phyloP scores from a whole-genome alignment of 352 stramenopile genomes.

The Globisporangium nodosum region DNA sequence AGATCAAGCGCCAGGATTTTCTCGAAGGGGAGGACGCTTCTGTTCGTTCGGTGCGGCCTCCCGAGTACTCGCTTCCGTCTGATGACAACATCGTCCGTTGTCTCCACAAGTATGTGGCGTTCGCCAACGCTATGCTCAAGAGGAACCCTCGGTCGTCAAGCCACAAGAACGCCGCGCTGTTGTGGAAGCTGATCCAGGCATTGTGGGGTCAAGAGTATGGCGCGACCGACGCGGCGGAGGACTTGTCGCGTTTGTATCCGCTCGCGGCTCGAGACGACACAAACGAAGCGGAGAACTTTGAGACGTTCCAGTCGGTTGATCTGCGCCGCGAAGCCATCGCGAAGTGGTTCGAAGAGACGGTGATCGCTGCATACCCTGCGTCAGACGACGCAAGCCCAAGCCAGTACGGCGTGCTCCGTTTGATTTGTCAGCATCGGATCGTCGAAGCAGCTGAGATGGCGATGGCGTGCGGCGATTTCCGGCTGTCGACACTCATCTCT shows the following conservation, averaged over 20 bases:
- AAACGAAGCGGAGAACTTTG: conserved; percentile 52
- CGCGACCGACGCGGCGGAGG: conserved; percentile 20
- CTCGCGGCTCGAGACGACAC: conserved; percentile 57
- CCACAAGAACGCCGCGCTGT: conserved; percentile 17
- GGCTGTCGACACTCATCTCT: conserved; percentile 56
- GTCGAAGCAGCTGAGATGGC: conserved; percentile 54
- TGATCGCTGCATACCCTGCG: conserved; percentile 18
- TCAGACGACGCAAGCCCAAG: conserved; percentile 11
- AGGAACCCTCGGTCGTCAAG: conserved; percentile 17
- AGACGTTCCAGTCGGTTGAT: conserved; percentile 65
- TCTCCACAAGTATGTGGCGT: conserved; percentile 54
- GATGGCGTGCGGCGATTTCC: conserved; percentile 52
- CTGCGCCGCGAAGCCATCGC: conserved; percentile 67
- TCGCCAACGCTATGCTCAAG: conserved; percentile 24
- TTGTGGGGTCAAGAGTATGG: conserved; percentile 76
- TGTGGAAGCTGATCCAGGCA: conserved; percentile 71
- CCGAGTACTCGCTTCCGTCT: conserved; percentile 40
- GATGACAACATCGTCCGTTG: conserved; percentile 45
- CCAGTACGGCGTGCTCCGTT: conserved; percentile 25
- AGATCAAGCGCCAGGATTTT: conserved; percentile 15
- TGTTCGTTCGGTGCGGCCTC: conserved; percentile 17
- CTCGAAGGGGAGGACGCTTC: conserved; percentile 18
- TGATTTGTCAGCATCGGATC: conserved; percentile 55
- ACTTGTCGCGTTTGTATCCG: conserved; percentile 21
- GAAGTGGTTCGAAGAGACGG: conserved; percentile 64